Conservation (phyloP, 2,329 filamentous ascomycete species). For the Sarocladium strictum region DNA sequence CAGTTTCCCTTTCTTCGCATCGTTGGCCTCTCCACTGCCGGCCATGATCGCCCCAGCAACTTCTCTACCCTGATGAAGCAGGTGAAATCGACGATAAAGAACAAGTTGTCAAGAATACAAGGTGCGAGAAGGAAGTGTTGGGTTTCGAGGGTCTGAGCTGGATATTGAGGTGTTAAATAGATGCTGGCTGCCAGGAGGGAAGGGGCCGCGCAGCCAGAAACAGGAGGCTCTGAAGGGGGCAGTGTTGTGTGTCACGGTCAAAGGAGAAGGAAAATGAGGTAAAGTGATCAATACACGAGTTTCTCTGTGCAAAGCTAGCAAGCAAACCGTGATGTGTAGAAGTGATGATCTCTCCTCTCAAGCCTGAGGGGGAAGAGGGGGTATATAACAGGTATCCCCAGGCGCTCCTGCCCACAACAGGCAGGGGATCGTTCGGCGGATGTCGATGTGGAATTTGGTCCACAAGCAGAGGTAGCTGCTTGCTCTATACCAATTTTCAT, state of each 20-base stretch:
- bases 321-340: too few relatives aligned
- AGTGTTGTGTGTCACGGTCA: too few relatives aligned
- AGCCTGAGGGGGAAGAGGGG: too few relatives aligned
- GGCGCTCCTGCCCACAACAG: too few relatives aligned
- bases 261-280: too few relatives aligned
- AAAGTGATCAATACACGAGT: too few relatives aligned
- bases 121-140: constrained; percentile 29
- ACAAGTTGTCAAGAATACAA: constrained; percentile 36
- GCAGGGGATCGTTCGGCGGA: constrained; percentile 25
- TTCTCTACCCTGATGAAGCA: constrained; percentile 38
- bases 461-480: constrained; percentile 38
- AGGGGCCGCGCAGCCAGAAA: constrained; percentile 32
- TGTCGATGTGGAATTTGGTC: constrained; percentile 32
- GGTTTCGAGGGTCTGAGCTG: constrained; percentile 26
- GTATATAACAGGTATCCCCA: too few relatives aligned
- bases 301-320: too few relatives aligned
- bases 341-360: too few relatives aligned
- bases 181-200: constrained; percentile 34
- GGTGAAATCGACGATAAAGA: constrained; percentile 37
- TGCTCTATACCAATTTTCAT: constrained; percentile 26
- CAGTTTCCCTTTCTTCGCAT: constrained; percentile 14
- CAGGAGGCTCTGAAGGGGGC: constrained; percentile 31
- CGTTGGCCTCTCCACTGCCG: constrained; percentile 14
- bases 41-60: constrained; percentile 25
- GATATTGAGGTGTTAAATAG: constrained; percentile 33